phyloP scores from a whole-genome alignment of 768 basidiomycete species.

The Erythrobasidium yunnanense region DNA sequence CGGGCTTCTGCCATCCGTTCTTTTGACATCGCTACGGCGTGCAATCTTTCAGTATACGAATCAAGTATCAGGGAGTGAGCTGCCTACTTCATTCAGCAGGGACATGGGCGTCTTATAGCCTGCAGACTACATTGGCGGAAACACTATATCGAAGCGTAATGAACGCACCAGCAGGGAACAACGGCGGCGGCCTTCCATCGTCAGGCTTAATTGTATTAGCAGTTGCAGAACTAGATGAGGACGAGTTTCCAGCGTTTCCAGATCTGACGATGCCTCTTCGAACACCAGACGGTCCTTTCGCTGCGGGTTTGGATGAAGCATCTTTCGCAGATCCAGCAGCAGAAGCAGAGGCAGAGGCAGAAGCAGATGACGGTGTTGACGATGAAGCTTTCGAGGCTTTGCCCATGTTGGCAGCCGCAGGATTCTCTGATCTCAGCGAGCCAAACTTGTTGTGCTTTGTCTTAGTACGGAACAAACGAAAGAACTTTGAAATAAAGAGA shows the following conservation, averaged over 20 bases:
- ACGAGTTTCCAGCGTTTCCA: constrained; percentile 64
- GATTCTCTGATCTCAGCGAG: too few relatives aligned
- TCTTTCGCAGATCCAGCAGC: background rate
- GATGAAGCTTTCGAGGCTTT: constrained; percentile 15
- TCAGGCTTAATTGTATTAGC: constrained; percentile 30
- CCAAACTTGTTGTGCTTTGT: too few relatives aligned
- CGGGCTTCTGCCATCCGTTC: constrained; percentile 73
- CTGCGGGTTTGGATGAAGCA: background rate
- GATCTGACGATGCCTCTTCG: constrained; percentile 62
- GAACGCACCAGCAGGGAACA: constrained; percentile 39
- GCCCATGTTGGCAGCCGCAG: constrained; percentile 4
- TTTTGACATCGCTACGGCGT: constrained; percentile 89
- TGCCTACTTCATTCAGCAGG: constrained; percentile 70
- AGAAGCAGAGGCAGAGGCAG: background rate
- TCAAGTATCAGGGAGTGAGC: too few relatives aligned
- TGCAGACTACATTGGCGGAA: background rate
- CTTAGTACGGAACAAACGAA: too few relatives aligned
- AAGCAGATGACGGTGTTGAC: background rate
- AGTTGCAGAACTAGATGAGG: constrained; percentile 30
- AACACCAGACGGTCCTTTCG: background rate
- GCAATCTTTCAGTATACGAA: too few relatives aligned
- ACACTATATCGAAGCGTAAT: background rate
- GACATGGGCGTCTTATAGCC: constrained; percentile 76
- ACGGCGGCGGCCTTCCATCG: constrained; percentile 43
- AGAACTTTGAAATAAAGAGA: too few relatives aligned